Base-by-base conservation (phyloP, 108 stramenopile species). In the Skeletonema menzelii region DNA sequence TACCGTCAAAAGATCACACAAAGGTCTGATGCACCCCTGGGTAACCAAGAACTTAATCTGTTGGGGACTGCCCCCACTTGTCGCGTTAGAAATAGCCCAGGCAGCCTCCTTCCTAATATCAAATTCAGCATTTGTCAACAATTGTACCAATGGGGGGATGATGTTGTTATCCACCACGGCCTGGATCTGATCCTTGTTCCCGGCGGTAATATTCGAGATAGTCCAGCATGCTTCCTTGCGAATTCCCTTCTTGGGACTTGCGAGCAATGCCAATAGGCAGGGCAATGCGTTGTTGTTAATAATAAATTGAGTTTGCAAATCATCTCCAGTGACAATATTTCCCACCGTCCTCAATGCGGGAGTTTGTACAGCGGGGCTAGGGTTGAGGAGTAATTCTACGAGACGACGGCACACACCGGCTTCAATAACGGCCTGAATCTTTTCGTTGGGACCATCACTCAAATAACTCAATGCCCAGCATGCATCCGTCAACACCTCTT, bases 211-310 rank as follows among this genome's bases (percentile, higher is more conserved):
- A 83, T 99, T 99, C 71, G 94, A 95, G 75, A 99, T 97, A 19
- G 99, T 97, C 99, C 99, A 99, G 84, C 96, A 97, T 3, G 98
- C 97, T 83, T 99, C 99, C 84, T 98, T 99, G 19, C 97, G 87
- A 71, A 99, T 98, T 22, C 96, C 95, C 84, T 97, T 98, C 90
- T 97, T 98, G n/a, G 94, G 93, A 69, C 81, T 84, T 56, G 80
- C 83, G 12, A 98, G 87, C 67, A 98, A 92, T 24, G 94, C 92
- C 69, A 98, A 85, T 46, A 99, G 78, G 75, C 93, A 96, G 7
- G 96, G 91, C 27, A 99, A 84, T 28, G 97, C 96, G 69, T 95
- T 93, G 78, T 94, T 89, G 84, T 96, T 96, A 79, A 99, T 96
- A 62, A 98, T 90, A 57, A 97, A 92, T 68, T 99, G 96, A 4